Evolutionary conservation across 2,329 filamentous ascomycete species (phyloP).

Genomic region (Pestalotiopsis sp.): DNA sequence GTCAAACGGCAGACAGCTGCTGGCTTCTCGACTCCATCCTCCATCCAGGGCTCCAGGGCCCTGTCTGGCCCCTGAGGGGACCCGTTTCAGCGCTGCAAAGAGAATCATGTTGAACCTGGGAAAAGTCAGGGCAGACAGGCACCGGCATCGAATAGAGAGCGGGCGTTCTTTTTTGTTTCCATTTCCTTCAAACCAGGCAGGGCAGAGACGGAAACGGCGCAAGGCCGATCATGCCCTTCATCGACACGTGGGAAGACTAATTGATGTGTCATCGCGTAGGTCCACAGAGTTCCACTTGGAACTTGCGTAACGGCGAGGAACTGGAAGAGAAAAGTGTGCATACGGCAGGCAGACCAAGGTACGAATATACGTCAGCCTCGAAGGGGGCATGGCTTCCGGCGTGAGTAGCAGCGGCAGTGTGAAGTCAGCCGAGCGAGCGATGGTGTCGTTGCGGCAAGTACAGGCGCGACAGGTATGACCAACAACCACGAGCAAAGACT

Average conservation of each 20-base stretch:
- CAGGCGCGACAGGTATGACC: not conserved
- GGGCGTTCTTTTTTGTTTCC: not conserved
- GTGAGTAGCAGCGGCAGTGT: not conserved
- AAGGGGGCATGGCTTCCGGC: not conserved
- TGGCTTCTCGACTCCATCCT: not conserved
- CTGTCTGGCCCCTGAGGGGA: not conserved
- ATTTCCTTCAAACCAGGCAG: not conserved
- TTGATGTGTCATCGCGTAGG: slow-evolving; percentile 10
- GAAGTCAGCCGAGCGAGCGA: not conserved
- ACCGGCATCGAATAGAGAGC: not conserved
- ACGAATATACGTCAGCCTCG: not conserved
- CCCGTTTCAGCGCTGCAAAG: not conserved
- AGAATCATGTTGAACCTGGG: not conserved
- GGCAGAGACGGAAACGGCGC: not conserved
- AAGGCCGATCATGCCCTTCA: not conserved
- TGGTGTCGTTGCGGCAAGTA: not conserved
- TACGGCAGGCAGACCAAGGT: not conserved
- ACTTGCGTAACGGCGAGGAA: not conserved
- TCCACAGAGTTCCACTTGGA: slow-evolving; percentile 5
- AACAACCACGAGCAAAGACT: not conserved
- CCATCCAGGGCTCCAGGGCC: not conserved
- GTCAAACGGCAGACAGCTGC: not conserved
- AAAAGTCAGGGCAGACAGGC: not conserved
- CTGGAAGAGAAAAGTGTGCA: not conserved
- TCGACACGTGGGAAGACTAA: slow-evolving; percentile 6